Evolutionary conservation across 2,329 filamentous ascomycete species (phyloP).

Genomic region (Diaporthe nobilis): DNA sequence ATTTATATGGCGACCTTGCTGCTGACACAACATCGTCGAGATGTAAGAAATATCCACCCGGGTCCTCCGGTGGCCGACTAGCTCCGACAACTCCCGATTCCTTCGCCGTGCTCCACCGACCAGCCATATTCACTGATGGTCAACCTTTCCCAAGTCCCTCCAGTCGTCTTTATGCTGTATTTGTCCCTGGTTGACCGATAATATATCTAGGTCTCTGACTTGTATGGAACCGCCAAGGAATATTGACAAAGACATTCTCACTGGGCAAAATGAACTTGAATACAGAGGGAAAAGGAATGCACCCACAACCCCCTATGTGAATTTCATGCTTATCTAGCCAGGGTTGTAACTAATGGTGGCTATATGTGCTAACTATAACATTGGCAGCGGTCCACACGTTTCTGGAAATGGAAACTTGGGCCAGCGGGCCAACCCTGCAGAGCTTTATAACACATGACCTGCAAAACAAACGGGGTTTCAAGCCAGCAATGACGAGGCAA

Average conservation of each 20-base stretch:
- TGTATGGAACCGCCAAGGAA: too few species aligned
- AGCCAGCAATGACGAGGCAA: background rate
- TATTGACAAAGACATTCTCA: background rate
- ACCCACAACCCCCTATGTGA: too few species aligned
- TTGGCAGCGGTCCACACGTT: background rate
- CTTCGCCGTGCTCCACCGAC: background rate
- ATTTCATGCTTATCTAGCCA: too few species aligned
- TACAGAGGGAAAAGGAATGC: too few species aligned
- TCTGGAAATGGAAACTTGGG: background rate
- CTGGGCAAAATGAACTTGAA: background rate
- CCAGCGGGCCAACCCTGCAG: background rate
- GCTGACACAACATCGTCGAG: background rate
- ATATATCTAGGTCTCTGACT: background rate
- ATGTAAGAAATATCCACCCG: constrained; percentile 1
- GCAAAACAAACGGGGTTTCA: background rate
- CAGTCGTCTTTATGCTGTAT: background rate
- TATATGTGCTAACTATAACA: background rate
- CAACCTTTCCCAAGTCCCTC: background rate
- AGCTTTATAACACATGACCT: background rate
- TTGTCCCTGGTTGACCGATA: background rate
- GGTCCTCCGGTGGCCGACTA: too few species aligned
- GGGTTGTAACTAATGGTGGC: background rate
- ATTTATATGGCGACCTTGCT: background rate
- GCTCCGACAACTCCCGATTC: background rate
- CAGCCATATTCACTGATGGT: background rate